Percentiles rank a stretch among this genome's conserved stretches.
These are phyloP conservation scores for Arthrinium phaeospermum DNA, from an alignment of 2,329 filamentous ascomycete species.

Conservation along the genomic window DNA sequence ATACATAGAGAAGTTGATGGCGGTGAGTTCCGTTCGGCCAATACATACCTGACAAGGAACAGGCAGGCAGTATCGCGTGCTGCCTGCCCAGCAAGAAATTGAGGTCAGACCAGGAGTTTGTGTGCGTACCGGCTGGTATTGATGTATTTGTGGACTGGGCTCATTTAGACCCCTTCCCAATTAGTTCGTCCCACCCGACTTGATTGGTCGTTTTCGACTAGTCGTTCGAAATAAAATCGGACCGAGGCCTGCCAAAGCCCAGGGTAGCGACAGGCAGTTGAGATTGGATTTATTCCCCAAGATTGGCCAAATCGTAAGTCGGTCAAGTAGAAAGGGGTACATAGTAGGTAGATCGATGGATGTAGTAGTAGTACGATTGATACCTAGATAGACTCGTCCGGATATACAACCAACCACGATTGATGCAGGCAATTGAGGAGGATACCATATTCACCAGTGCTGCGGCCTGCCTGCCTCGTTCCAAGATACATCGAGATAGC, in stretches of 20 bases:
- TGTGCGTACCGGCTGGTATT: neutral
- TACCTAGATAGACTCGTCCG: neutral
- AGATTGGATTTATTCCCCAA: neutral
- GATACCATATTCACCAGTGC: neutral
- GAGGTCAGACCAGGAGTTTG: neutral
- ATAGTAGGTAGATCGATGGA: neutral
- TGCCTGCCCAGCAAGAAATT: neutral
- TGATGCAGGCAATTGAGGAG: neutral
- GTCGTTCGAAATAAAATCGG: neutral
- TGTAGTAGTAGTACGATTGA: neutral
- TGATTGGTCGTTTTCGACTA: neutral
- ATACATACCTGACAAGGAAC: neutral
- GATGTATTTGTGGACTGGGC: neutral
- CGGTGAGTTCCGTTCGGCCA: neutral
- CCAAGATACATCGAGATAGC: too few species aligned
- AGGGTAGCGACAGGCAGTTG: neutral
- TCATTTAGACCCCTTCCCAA: neutral
- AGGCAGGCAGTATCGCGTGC: neutral
- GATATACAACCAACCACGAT: neutral
- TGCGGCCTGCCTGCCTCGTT: neutral
- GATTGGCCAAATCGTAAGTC: neutral
- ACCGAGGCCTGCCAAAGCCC: neutral
- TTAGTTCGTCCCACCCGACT: neutral
- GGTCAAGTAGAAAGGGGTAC: too few species aligned
- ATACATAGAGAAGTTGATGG: neutral